A percentile compares a stretch with the other conserved stretches of the same genome.
Conservation (phyloP, 139 green algal genomes). For the Picochlorum sp. region DNA sequence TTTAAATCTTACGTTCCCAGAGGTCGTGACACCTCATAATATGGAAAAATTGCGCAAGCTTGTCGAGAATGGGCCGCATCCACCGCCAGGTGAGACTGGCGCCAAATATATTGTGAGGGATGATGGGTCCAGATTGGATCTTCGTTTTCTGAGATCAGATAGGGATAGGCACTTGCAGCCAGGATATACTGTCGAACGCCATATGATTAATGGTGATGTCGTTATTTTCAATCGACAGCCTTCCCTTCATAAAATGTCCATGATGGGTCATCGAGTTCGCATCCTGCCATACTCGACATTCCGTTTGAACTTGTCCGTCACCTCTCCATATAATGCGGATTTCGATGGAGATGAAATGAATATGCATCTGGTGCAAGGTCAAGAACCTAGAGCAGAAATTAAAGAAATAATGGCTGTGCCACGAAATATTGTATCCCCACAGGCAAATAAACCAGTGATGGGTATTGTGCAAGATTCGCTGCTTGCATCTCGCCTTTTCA, state of each 20-base stretch:
- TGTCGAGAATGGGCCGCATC: conserved; percentile 92
- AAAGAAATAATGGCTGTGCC: conserved; percentile 98
- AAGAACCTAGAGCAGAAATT: conserved; percentile 89
- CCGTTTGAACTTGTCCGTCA: conserved; percentile 92
- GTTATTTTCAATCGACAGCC: conserved; percentile 99
- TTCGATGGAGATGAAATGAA: conserved; percentile 99
- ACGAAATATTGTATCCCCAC: conserved; percentile 92
- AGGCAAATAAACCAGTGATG: conserved; percentile 98
- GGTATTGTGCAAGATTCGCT: conserved; percentile 98
- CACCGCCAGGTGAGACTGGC: conserved; percentile 87
- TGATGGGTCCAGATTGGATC: conserved; percentile 88
- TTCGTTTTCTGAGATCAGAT: conserved; percentile 63
- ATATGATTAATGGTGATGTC: conserved; percentile 89
- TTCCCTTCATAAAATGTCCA: conserved; percentile 99
- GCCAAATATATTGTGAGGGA: conserved; percentile 93
- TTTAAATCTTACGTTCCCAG: conserved; percentile 95
- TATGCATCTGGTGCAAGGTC: conserved; percentile 96
- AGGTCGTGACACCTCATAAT: conserved; percentile 86
- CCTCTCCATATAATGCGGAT: conserved; percentile 99
- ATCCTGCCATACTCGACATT: conserved; percentile 93
- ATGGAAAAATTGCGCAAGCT: conserved; percentile 71
- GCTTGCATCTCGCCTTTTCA: conserved; percentile 88
- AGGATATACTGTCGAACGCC: conserved; percentile 88
- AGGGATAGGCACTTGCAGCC: conserved; percentile 63
- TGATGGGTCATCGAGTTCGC: conserved; percentile 92